Conservation (phyloP, 1,139 yeast species). For the Debaryomyces subglobosus region DNA sequence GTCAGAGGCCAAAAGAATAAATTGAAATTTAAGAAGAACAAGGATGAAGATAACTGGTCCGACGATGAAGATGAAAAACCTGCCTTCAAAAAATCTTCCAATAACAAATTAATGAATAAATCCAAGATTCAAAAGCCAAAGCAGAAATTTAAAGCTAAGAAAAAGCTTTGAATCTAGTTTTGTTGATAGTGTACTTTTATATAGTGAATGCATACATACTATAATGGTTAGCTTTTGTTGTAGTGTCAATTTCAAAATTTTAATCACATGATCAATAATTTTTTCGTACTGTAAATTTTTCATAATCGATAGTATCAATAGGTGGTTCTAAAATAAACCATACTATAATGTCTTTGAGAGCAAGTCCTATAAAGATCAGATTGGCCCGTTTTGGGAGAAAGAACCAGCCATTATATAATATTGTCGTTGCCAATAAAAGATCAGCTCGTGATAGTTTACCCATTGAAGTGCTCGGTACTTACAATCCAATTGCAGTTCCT, state of each 20-base stretch:
- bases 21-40: conserved; percentile 78
- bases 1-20: conserved; percentile 89
- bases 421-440: conserved; percentile 78
- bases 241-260: background rate
- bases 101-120: conserved; percentile 21
- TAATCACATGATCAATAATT: conserved; percentile 1
- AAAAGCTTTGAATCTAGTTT: conserved; percentile 45
- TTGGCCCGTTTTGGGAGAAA: conserved; percentile 92
- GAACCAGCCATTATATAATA: conserved; percentile 85
- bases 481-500: conserved; percentile 81
- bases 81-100: conserved; percentile 14
- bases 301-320: background rate
- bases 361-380: conserved; percentile 54
- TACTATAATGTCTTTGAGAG: conserved; percentile 18
- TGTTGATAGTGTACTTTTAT: background rate
- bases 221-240: background rate
- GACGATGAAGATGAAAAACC: conserved; percentile 36
- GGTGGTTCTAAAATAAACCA: background rate
- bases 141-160: conserved; percentile 58
- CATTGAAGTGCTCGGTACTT: conserved; percentile 93
- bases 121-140: conserved; percentile 42
- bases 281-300: conserved; percentile 3
- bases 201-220: conserved; percentile 5
- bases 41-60: conserved; percentile 55
- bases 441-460: conserved; percentile 85